These are phyloP conservation scores for Chlorella vulgaris DNA, from an alignment of 139 green algal genomes.

Conservation along the genomic window DNA sequence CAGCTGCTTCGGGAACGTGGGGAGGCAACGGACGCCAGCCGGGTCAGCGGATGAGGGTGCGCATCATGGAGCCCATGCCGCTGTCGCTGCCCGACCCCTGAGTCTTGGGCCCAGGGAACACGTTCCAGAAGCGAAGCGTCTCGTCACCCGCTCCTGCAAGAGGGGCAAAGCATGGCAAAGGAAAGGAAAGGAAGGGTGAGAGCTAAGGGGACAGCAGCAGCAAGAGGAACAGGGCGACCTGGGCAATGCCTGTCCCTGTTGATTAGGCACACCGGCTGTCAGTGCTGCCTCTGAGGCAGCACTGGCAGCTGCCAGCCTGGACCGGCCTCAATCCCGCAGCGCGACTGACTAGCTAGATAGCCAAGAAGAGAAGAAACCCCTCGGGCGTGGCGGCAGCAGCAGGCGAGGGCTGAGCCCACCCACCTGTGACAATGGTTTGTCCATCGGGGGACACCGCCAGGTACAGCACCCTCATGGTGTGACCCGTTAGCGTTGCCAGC, in stretches of 20 bases:
- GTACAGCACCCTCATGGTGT: constrained; percentile 95
- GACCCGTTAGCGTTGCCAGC: constrained; percentile 92
- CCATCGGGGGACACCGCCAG: constrained; percentile 94
- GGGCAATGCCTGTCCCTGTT: too few species aligned
- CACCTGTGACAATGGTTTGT: constrained; percentile 97
- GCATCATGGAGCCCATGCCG: constrained; percentile 61
- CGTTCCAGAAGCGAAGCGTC: constrained; percentile 96
- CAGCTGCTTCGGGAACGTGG: background rate
- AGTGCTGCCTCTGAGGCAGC: too few species aligned
- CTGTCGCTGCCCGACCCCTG: constrained; percentile 43
- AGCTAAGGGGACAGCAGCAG: background rate
- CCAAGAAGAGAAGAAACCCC: too few species aligned
- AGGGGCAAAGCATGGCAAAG: background rate
- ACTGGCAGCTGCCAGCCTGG: too few species aligned
- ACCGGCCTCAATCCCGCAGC: too few species aligned
- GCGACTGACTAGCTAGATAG: too few species aligned
- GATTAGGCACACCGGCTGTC: too few species aligned
- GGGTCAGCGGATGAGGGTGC: constrained; percentile 70
- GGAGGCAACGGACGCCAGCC: background rate
- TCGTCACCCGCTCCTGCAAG: constrained; percentile 80
- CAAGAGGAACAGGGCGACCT: background rate
- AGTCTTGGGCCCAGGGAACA: constrained; percentile 80
- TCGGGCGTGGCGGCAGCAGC: too few species aligned
- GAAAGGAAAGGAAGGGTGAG: background rate
- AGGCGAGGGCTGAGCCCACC: constrained; percentile 21